Base-by-base conservation (phyloP, 2,329 filamentous ascomycete genomes). In the Aspergillus tamarii region DNA sequence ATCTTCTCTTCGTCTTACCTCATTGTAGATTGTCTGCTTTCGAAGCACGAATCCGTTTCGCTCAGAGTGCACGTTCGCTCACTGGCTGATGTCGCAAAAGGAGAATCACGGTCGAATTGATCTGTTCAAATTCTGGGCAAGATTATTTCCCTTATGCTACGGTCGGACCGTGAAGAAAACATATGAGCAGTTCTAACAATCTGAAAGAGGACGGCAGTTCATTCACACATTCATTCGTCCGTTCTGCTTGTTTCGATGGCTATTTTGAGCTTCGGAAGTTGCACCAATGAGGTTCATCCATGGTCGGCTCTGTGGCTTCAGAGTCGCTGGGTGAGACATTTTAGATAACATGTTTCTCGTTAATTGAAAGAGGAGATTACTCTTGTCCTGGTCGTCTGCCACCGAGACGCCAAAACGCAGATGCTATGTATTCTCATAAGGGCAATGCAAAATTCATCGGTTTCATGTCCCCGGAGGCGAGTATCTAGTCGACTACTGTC, bases 71-170 rank as follows among this genome's bases (percentile, higher is more conserved):
- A 53, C 64, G 19, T 78, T 78, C 62, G 75, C 76, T 53, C 66
- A 67, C 23, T 77, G 75, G 74, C 64, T 78, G 34, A 62, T 75
- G 14, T 65, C 70, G 1, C 66, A 72, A 54, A 72, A 66, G 61
- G 67, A 55, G 21, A 55, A 39, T 4, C 11, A 71, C 26, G 64
- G 54, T 14, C 68, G 67, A 45, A 68, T 69, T 8, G 64, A 63
- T 7, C 61, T 73, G 62, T 76, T 69, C 60, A 61, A 28, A 7
- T 77, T 77, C 60, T 77, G 76, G 76, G 70, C 65, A 7, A 67
- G 63, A 57, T 62, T 78, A 55, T 78, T 76, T 63, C 75, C 73
- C 14, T 46, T 77, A 36, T 78, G 75, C 65, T 74, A 76, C 64
- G 69, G 68, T 14, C 71, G 73, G 52, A 71, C 68, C 28, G 70